Percentiles rank a stretch among this genome's conserved stretches.
Evolutionary conservation across 2,329 filamentous ascomycete species (phyloP).

Genomic region (Sporothrix brasiliensis): DNA sequence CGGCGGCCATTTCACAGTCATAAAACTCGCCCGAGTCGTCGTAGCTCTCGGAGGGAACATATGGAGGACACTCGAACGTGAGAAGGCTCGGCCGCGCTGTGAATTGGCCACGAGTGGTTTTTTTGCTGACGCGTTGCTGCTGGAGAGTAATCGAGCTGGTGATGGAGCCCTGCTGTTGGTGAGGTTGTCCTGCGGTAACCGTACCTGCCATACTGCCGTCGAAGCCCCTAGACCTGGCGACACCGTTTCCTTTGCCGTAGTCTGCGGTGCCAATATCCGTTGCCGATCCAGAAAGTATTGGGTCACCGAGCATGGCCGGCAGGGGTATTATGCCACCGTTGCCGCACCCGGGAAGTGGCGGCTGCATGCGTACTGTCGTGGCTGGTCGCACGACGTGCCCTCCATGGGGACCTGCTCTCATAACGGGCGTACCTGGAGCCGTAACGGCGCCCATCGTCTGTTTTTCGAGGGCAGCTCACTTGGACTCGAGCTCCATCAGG

Average conservation of each 20-base stretch:
- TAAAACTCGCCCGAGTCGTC: slow-evolving; percentile 34
- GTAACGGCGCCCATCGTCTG: slow-evolving; percentile 9
- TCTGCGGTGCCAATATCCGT: neutral
- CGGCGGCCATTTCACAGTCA: slow-evolving; percentile 32
- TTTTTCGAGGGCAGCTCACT: slow-evolving; percentile 26
- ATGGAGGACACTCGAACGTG: slow-evolving; percentile 30
- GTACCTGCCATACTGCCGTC: neutral
- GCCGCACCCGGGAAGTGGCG: neutral
- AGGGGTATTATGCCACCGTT: neutral
- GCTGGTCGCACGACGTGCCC: neutral
- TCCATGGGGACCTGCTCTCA: neutral
- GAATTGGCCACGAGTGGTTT: slow-evolving; percentile 7
- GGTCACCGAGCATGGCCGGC: neutral
- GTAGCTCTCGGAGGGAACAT: slow-evolving; percentile 32
- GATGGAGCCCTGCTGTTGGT: neutral
- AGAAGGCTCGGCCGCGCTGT: slow-evolving; percentile 32
- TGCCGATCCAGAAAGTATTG: neutral
- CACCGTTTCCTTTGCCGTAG: neutral
- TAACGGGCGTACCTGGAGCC: neutral
- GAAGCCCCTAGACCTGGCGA: neutral
- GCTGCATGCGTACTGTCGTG: neutral
- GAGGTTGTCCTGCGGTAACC: neutral
- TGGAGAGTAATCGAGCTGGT: neutral
- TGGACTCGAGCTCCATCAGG: slow-evolving; percentile 26
- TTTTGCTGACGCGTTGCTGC: neutral